A percentile compares a stretch with the other conserved stretches of the same genome.
Evolutionary conservation across 495 filamentous ascomycete species (phyloP).

Genomic region (Beverwykella pulmonaria): DNA sequence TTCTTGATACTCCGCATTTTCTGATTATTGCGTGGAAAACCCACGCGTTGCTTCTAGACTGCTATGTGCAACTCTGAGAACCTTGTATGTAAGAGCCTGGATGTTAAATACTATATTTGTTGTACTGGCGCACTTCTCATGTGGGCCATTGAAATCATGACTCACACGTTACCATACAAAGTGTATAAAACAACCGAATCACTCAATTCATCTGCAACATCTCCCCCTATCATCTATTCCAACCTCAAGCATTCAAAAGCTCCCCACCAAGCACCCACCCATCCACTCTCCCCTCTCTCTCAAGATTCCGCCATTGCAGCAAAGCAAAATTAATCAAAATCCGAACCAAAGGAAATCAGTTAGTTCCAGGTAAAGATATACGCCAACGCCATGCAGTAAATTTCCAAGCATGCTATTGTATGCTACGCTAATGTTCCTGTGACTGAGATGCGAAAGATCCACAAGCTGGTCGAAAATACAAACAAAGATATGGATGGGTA

Average conservation of each 20-base stretch:
- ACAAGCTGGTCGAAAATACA: too few relatives aligned
- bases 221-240: too few relatives aligned
- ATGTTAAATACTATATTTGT: too few relatives aligned
- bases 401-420: background rate
- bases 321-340: background rate
- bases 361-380: background rate
- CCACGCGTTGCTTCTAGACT: background rate
- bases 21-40: background rate
- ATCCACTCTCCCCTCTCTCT: background rate
- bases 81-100: too few relatives aligned
- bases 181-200: background rate
- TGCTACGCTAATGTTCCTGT: background rate
- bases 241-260: background rate
- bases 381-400: constrained; percentile 8
- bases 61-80: background rate
- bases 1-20: background rate
- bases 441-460: background rate
- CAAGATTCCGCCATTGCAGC: background rate
- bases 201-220: too few relatives aligned
- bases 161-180: too few relatives aligned
- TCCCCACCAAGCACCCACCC: background rate
- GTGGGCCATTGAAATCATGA: too few relatives aligned
- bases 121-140: too few relatives aligned
- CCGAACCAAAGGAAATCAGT: background rate
- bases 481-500: too few relatives aligned